phyloP scores from a whole-genome alignment of 176 grass and related monocot species.

The Aegilops sharonensis region DNA sequence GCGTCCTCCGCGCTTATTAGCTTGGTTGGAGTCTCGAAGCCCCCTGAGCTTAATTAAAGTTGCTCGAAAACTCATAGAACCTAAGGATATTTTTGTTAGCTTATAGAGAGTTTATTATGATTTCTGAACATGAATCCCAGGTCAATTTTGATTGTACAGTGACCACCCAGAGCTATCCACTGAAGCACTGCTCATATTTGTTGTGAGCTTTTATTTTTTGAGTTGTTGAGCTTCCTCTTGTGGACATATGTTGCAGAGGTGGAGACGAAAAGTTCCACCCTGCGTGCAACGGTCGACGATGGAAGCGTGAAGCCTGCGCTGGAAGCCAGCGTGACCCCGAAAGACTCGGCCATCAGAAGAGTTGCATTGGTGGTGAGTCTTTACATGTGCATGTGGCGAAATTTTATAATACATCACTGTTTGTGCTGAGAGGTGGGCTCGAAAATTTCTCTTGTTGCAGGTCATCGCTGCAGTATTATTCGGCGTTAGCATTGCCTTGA shows the following conservation, averaged over 20 bases:
- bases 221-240: not conserved
- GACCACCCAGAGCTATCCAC: not conserved
- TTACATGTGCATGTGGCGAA: not conserved
- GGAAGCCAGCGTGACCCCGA: not conserved
- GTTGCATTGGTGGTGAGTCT: slow-evolving; percentile 52
- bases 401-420: not conserved
- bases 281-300: not conserved
- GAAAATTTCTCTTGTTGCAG: slow-evolving; percentile 41
- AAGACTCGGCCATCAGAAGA: slow-evolving; percentile 39
- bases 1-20: not conserved
- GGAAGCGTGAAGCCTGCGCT: not conserved
- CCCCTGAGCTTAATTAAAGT: not conserved
- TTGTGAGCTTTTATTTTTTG: not conserved
- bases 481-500: slow-evolving; percentile 69
- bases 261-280: slow-evolving; percentile 10
- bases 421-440: not conserved
- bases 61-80: not conserved
- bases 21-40: not conserved
- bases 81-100: not conserved
- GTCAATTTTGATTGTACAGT: not conserved
- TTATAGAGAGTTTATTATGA: not conserved
- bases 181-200: slow-evolving; percentile 1
- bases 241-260: slow-evolving; percentile 23
- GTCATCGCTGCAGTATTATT: slow-evolving; percentile 71
- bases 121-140: not conserved